These are phyloP conservation scores for Salix exigua DNA, from an alignment of 345 rosid genomes.

Conservation along the genomic window DNA sequence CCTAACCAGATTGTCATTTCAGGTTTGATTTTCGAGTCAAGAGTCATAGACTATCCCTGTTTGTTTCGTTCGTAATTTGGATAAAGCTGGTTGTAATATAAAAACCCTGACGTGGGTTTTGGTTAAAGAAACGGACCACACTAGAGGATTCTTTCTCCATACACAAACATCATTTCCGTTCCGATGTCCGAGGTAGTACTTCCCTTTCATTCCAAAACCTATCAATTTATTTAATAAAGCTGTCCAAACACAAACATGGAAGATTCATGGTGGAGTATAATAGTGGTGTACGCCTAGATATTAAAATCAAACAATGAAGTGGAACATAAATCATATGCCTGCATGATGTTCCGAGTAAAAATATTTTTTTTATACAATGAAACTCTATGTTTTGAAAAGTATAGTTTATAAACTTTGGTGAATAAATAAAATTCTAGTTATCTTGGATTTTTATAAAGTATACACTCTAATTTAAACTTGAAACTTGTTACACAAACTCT, in stretches of 20 bases:
- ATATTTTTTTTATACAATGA: too few species aligned
- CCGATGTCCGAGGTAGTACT: neutral
- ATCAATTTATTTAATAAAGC: neutral
- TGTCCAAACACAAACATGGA: neutral
- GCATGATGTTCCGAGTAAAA: neutral
- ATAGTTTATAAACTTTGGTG: rapidly evolving
- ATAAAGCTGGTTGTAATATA: neutral
- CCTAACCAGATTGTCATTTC: too few species aligned
- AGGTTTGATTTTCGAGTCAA: neutral
- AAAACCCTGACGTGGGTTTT: neutral
- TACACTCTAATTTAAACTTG: rapidly evolving
- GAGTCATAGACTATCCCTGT: neutral
- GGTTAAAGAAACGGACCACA: neutral
- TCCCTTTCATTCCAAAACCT: neutral
- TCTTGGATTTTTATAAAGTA: rapidly evolving
- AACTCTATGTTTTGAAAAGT: rapidly evolving
- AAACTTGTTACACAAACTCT: too few species aligned
- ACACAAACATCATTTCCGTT: neutral
- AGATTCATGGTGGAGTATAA: neutral
- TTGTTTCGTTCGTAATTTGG: neutral
- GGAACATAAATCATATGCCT: neutral
- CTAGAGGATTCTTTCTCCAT: neutral
- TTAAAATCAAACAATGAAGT: neutral
- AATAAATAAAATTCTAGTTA: rapidly evolving
- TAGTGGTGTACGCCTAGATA: neutral